These are phyloP conservation scores for Balakata baccata DNA, from an alignment of 345 rosid species.

Conservation along the genomic window DNA sequence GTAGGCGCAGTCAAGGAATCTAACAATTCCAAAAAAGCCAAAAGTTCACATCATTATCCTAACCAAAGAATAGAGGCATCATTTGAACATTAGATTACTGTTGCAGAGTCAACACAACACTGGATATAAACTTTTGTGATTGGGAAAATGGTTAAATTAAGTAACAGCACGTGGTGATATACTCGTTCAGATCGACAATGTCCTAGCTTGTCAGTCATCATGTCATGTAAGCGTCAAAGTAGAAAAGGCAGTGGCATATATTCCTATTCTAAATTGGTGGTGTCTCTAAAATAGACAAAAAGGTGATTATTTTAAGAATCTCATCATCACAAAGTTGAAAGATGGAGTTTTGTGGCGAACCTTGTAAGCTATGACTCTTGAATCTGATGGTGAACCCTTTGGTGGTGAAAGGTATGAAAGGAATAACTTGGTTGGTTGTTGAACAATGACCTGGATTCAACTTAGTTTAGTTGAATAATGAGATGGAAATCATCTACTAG, in stretches of 20 bases:
- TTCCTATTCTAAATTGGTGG: slow-evolving; percentile 55
- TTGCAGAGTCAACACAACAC: slow-evolving; percentile 27
- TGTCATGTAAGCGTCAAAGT: slow-evolving; percentile 26
- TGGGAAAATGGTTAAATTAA: slow-evolving; percentile 12
- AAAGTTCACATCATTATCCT: slow-evolving; percentile 7
- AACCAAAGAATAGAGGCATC: slow-evolving; percentile 8
- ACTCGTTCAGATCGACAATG: slow-evolving; percentile 31
- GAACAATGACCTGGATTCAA: slow-evolving; percentile 70
- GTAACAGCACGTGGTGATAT: slow-evolving; percentile 43
- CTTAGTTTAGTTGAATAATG: slow-evolving; percentile 48
- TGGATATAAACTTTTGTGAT: not conserved
- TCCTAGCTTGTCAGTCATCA: slow-evolving; percentile 31
- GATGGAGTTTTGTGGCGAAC: slow-evolving; percentile 70
- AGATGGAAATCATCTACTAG: slow-evolving; percentile 40
- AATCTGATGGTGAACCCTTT: slow-evolving; percentile 27
- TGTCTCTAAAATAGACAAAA: slow-evolving; percentile 33
- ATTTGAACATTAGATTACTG: slow-evolving; percentile 23
- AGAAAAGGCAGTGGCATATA: slow-evolving; percentile 43
- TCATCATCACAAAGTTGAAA: slow-evolving; percentile 63
- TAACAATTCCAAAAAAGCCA: not conserved
- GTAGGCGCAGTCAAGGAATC: not conserved
- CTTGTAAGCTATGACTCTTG: slow-evolving; percentile 50
- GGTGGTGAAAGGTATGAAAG: slow-evolving; percentile 19
- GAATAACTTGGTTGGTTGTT: slow-evolving; percentile 33
- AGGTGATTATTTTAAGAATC: slow-evolving; percentile 41